Conservation (phyloP, 2,329 filamentous ascomycete genomes). For the Leptographium galeiforme region DNA sequence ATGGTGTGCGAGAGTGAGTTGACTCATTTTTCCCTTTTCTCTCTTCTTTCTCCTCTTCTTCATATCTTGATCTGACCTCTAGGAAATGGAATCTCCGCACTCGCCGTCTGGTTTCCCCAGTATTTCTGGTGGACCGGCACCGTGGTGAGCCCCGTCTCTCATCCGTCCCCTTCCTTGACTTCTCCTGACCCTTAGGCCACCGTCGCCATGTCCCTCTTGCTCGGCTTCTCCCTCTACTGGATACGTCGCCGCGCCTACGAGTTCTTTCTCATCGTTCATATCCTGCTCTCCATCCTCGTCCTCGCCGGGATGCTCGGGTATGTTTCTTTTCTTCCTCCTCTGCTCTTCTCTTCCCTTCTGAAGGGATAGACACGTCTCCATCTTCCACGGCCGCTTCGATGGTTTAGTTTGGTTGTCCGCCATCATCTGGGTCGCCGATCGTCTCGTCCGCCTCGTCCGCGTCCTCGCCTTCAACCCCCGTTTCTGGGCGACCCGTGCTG, state of each 20-base stretch:
- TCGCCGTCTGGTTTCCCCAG: not conserved
- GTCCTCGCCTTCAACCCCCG: constrained; percentile 25
- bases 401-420: constrained; percentile 2
- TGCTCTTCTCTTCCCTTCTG: not conserved
- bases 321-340: not conserved
- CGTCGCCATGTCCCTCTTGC: constrained; percentile 29
- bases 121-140: constrained; percentile 10
- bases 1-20: constrained; percentile 16
- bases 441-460: constrained; percentile 23
- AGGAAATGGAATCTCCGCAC: not conserved
- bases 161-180: not conserved
- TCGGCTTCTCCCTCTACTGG: constrained; percentile 36
- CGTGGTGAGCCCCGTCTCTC: constrained; percentile 1
- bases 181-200: constrained; percentile 18
- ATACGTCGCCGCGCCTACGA: constrained; percentile 40
- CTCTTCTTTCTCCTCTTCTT: not conserved
- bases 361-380: constrained; percentile 18
- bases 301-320: constrained; percentile 19
- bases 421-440: constrained; percentile 9
- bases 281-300: constrained; percentile 25
- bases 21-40: too few species aligned
- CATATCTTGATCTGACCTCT: not conserved
- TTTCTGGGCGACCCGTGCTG: constrained; percentile 13
- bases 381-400: constrained; percentile 32
- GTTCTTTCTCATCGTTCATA: constrained; percentile 29